Conservation (phyloP, 2,329 filamentous ascomycete species). For the Alternaria rosae region DNA sequence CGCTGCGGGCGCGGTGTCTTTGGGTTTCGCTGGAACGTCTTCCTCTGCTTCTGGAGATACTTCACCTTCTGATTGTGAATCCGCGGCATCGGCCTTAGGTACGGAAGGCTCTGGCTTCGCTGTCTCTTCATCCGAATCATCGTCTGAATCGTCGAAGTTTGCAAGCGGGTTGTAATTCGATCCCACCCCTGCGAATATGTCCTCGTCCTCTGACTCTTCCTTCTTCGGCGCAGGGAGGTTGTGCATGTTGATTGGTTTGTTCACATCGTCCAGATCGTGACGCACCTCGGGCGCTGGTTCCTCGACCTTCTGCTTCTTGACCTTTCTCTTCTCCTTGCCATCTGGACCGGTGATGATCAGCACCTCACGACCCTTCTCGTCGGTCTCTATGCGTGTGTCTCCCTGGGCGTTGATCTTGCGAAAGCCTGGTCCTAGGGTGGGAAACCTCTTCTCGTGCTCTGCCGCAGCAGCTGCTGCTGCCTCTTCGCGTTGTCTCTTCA, state of each 20-base stretch:
- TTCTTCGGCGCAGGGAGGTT: constrained; percentile 43
- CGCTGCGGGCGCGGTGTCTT: constrained; percentile 3
- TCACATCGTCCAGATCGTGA: constrained; percentile 54
- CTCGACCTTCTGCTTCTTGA: constrained; percentile 59
- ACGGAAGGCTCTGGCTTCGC: not conserved
- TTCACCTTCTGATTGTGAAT: not conserved
- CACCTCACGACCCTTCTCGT: constrained; percentile 64
- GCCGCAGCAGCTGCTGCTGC: constrained; percentile 54
- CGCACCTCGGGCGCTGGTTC: constrained; percentile 46
- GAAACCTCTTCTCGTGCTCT: constrained; percentile 49
- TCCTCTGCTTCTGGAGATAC: constrained; percentile 5
- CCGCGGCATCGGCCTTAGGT: not conserved
- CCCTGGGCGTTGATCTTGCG: constrained; percentile 60
- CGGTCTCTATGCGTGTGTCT: constrained; percentile 63
- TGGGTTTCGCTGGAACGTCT: constrained; percentile 8
- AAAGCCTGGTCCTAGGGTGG: constrained; percentile 63
- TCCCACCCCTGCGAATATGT: constrained; percentile 69
- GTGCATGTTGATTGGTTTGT: constrained; percentile 53
- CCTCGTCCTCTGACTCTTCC: constrained; percentile 62
- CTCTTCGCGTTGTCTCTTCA: constrained; percentile 63
- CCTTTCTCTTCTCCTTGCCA: constrained; percentile 68
- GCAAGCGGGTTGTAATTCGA: constrained; percentile 68
- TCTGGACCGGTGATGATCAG: constrained; percentile 66
- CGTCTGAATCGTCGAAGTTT: constrained; percentile 58
- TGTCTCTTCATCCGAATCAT: constrained; percentile 20